These are phyloP conservation scores for Trematosphaeria pertusa DNA, from an alignment of 2,329 filamentous ascomycete species.

Conservation along the genomic window DNA sequence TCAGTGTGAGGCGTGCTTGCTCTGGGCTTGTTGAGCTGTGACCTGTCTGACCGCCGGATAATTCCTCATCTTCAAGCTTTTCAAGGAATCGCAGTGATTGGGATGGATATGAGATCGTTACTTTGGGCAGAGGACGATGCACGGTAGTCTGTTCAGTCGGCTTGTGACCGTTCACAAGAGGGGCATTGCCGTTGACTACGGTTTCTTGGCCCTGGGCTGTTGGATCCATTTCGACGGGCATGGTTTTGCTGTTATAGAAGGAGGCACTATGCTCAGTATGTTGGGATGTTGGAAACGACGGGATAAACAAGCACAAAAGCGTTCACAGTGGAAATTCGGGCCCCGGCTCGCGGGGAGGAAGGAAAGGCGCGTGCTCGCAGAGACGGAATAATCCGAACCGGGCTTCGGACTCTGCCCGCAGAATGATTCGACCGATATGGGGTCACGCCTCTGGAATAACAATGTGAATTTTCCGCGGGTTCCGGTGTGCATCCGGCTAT, in stretches of 20 bases:
- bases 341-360: too few relatives aligned
- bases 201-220: not conserved
- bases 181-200: not conserved
- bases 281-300: not conserved
- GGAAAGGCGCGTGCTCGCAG: not conserved
- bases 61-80: not conserved
- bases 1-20: slow-evolving; percentile 2
- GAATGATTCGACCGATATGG: not conserved
- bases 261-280: not conserved
- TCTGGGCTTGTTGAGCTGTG: not conserved
- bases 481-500: not conserved
- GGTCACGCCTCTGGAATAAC: not conserved
- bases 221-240: not conserved
- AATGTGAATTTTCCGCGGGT: not conserved
- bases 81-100: slow-evolving; percentile 12
- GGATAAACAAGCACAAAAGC: not conserved
- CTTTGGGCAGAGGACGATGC: not conserved
- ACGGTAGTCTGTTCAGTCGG: not conserved
- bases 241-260: not conserved
- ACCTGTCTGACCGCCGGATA: not conserved
- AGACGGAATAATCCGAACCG: not conserved
- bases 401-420: not conserved
- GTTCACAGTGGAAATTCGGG: not conserved
- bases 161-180: not conserved
- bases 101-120: slow-evolving; percentile 5